These are phyloP conservation scores for Globisporangium lucens DNA, from an alignment of 352 stramenopile genomes.

Conservation along the genomic window DNA sequence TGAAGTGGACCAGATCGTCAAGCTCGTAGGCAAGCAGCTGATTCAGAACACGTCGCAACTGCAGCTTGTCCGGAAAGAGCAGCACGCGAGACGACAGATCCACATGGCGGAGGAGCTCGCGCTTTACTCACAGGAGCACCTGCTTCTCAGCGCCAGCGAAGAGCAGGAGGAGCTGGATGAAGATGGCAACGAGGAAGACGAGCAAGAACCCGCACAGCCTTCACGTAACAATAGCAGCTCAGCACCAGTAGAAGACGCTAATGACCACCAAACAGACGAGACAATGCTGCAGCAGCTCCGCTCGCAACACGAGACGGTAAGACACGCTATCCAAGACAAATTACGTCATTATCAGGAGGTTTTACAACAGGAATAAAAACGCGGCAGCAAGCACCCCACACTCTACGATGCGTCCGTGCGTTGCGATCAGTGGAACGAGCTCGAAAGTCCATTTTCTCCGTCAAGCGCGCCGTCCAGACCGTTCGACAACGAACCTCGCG, in stretches of 20 bases:
- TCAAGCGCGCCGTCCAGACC: slow-evolving; percentile 25
- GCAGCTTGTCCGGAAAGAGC: slow-evolving; percentile 49
- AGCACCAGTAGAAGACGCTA: not conserved
- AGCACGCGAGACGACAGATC: slow-evolving; percentile 21
- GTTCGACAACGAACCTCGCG: slow-evolving; percentile 34
- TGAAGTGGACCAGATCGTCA: slow-evolving; percentile 60
- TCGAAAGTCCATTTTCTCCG: slow-evolving; percentile 14
- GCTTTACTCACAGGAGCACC: not conserved
- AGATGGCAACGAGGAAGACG: not conserved
- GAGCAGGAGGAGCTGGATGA: not conserved
- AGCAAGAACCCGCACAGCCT: not conserved
- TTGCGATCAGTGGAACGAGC: slow-evolving; percentile 15
- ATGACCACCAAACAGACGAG: slow-evolving; percentile 9
- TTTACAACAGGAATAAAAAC: slow-evolving; percentile 20
- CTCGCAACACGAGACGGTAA: slow-evolving; percentile 35
- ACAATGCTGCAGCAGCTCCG: slow-evolving; percentile 11
- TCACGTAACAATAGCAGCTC: not conserved
- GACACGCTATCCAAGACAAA: slow-evolving; percentile 34
- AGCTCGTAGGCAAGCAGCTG: slow-evolving; percentile 60
- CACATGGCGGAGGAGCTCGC: slow-evolving; percentile 14
- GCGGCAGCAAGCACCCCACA: not conserved
- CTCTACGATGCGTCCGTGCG: not conserved
- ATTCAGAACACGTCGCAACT: slow-evolving; percentile 65
- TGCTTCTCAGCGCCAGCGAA: slow-evolving; percentile 1
- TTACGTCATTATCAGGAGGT: slow-evolving; percentile 34